Conservation (phyloP, 78 protist genomes). For the Pigoraptor vietnamica region DNA sequence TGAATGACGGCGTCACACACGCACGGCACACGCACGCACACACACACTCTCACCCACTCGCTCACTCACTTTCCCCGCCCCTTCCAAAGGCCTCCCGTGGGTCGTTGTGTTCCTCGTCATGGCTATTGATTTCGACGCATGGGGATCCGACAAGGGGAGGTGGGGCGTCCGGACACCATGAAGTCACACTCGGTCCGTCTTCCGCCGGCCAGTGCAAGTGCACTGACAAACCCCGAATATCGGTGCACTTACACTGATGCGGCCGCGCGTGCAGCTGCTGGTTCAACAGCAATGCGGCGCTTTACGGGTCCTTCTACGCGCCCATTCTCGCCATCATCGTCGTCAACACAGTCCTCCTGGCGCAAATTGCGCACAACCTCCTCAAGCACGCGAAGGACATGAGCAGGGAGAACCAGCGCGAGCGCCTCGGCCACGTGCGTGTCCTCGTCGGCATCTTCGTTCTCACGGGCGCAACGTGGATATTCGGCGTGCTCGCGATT, state of each 20-base stretch:
- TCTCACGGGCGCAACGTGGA: background rate
- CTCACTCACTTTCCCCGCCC: background rate
- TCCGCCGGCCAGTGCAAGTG: too few relatives aligned
- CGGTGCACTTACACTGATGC: too few relatives aligned
- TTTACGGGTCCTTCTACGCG: background rate
- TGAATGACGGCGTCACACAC: too few relatives aligned
- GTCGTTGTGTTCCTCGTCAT: background rate
- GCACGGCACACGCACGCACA: too few relatives aligned
- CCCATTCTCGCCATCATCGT: background rate
- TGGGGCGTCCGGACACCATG: too few relatives aligned
- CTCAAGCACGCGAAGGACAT: too few relatives aligned
- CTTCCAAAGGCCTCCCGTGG: background rate
- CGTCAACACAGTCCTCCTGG: background rate
- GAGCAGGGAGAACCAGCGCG: background rate
- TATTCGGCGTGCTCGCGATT: background rate
- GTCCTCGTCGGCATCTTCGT: background rate
- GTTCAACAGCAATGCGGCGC: background rate
- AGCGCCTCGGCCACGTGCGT: background rate
- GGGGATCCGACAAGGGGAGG: background rate
- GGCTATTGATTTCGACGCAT: background rate
- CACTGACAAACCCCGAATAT: too few relatives aligned
- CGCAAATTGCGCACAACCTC: background rate
- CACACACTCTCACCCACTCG: too few relatives aligned
- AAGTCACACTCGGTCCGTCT: too few relatives aligned
- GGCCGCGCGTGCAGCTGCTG: slow-evolving; percentile 3